These are phyloP conservation scores for Lippia alba DNA, from an alignment of 305 asterid species.

Conservation along the genomic window DNA sequence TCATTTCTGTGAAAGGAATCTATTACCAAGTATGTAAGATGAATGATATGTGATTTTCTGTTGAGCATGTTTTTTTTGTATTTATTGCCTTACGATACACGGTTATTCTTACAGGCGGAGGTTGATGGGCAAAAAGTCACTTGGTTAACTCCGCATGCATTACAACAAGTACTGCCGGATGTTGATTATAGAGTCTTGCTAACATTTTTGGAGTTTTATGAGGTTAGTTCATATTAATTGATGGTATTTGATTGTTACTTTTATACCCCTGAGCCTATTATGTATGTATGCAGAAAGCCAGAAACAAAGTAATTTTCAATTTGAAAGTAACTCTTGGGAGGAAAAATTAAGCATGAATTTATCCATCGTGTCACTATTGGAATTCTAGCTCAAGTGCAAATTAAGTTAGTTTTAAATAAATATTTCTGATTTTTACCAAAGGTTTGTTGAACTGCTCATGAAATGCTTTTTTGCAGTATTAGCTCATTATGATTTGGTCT, in stretches of 20 bases:
- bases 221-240: slow-evolving; percentile 50
- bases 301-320: neutral
- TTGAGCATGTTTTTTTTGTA: slow-evolving; percentile 17
- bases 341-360: neutral
- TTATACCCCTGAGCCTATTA: neutral
- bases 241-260: slow-evolving; percentile 1
- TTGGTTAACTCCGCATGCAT: slow-evolving; percentile 97
- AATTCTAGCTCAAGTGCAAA: neutral
- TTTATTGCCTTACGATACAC: slow-evolving; percentile 19
- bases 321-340: neutral
- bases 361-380: neutral
- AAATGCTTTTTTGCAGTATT: slow-evolving; percentile 12
- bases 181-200: slow-evolving; percentile 89
- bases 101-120: slow-evolving; percentile 67
- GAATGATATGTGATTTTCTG: neutral
- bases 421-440: neutral
- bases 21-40: slow-evolving; percentile 73
- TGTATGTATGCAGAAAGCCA: slow-evolving; percentile 9
- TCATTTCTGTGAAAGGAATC: slow-evolving; percentile 95
- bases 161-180: slow-evolving; percentile 96
- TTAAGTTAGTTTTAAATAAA: neutral
- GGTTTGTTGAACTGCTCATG: slow-evolving; percentile 2
- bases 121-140: slow-evolving; percentile 92
- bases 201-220: slow-evolving; percentile 93
- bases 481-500: slow-evolving; percentile 10